phyloP scores from a whole-genome alignment of 495 filamentous ascomycete genomes.

The Lasiosphaeria miniovina region DNA sequence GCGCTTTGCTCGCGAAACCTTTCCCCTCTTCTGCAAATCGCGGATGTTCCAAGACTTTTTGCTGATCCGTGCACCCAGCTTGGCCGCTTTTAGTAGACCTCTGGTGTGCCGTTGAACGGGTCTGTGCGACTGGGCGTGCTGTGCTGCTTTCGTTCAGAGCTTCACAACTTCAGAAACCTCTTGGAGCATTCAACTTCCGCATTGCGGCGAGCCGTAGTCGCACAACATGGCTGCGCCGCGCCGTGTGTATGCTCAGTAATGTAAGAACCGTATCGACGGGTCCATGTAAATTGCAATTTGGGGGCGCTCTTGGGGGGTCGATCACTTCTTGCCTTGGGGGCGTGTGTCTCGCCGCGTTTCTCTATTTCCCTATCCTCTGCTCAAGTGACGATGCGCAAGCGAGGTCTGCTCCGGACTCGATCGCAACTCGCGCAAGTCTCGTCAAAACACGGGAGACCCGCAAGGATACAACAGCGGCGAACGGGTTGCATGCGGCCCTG shows the following conservation, averaged over 20 bases:
- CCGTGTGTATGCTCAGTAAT: background rate
- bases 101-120: background rate
- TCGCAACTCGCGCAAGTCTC: no score
- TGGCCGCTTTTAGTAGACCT: background rate
- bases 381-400: background rate
- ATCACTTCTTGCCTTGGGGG: background rate
- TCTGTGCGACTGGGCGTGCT: background rate
- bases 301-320: background rate
- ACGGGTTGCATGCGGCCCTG: conserved; percentile 1
- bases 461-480: background rate
- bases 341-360: background rate
- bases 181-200: background rate
- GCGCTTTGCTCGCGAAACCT: background rate
- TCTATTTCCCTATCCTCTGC: background rate
- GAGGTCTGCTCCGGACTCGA: background rate
- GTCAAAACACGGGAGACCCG: background rate
- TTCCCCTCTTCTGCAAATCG: background rate
- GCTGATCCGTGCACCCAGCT: background rate
- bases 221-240: background rate
- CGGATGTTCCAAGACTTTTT: background rate
- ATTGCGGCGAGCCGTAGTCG: background rate
- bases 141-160: background rate
- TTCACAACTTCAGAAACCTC: background rate
- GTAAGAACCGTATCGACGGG: background rate
- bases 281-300: background rate